Conservation (phyloP, 441 rosid genomes). For the Euphorbia schlechtendalii region DNA sequence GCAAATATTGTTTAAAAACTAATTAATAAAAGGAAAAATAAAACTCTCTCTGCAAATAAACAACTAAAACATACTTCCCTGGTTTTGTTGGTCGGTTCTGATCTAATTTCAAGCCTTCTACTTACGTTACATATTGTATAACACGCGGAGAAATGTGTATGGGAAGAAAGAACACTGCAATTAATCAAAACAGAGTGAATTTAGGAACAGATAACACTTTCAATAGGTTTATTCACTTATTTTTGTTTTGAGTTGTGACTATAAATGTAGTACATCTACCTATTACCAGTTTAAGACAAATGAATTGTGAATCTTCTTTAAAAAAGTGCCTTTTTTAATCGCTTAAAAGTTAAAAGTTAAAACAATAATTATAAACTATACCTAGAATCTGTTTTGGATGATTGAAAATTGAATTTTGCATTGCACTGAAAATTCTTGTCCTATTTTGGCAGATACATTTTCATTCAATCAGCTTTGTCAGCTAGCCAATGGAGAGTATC, state of each 20-base stretch:
- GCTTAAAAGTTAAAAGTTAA: background rate
- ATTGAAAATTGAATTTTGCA: background rate
- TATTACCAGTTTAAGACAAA: no score
- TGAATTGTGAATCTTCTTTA: no score
- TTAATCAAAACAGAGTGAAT: no score
- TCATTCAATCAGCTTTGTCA: slow-evolving; percentile 78
- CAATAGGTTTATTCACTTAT: no score
- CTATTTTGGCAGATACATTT: slow-evolving; percentile 40
- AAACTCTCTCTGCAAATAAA: no score
- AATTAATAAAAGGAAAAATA: no score
- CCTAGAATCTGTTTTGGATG: background rate
- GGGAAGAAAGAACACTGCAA: background rate
- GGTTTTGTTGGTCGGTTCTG: background rate
- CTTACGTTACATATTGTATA: background rate
- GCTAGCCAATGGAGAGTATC: slow-evolving; percentile 81
- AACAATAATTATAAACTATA: background rate
- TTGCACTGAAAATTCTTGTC: slow-evolving; percentile 4
- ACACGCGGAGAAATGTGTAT: background rate
- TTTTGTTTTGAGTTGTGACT: background rate
- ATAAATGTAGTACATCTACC: no score
- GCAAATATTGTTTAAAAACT: no score
- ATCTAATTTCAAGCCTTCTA: background rate
- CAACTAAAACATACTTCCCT: no score
- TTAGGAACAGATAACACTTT: no score
- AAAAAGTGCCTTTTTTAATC: no score